phyloP scores from a whole-genome alignment of 2,329 filamentous ascomycete genomes.

The Penicillium rolfsii region DNA sequence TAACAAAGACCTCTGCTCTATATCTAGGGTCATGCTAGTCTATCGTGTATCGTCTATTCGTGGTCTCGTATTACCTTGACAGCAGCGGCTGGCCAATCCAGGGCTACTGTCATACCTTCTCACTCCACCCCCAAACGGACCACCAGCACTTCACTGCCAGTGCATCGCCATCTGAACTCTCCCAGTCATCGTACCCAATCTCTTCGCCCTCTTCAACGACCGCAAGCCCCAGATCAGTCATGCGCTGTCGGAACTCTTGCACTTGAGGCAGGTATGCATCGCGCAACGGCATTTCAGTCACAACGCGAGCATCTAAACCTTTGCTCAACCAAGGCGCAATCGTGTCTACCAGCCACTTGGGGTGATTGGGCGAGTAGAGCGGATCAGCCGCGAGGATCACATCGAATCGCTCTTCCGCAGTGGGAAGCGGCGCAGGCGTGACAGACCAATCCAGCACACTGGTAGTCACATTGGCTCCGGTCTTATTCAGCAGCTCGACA shows the following conservation, averaged over 20 bases:
- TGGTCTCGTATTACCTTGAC: constrained; percentile 31
- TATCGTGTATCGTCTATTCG: constrained; percentile 38
- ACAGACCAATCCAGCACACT: constrained; percentile 73
- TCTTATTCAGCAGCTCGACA: constrained; percentile 54
- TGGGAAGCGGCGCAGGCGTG: constrained; percentile 32
- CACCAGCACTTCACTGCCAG: constrained; percentile 53
- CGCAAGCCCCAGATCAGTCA: constrained; percentile 59
- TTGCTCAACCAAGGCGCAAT: constrained; percentile 69
- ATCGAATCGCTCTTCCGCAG: constrained; percentile 50
- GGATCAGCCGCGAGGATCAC: constrained; percentile 84
- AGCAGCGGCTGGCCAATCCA: background rate
- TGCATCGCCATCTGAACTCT: constrained; percentile 45
- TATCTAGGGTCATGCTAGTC: constrained; percentile 23
- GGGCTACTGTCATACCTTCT: constrained; percentile 33
- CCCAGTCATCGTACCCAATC: constrained; percentile 54
- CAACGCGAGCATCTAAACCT: constrained; percentile 62
- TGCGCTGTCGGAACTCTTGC: constrained; percentile 62
- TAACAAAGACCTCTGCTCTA: constrained; percentile 9
- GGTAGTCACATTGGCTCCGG: constrained; percentile 62
- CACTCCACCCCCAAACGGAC: constrained; percentile 51
- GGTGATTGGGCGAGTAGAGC: constrained; percentile 84
- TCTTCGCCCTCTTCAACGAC: constrained; percentile 57
- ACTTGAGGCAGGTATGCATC: constrained; percentile 68
- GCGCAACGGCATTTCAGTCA: constrained; percentile 80
- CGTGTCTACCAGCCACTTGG: constrained; percentile 70